Evolutionary conservation across 768 basidiomycete genomes (phyloP).

Genomic region (Leucogyrophana mollusca): DNA sequence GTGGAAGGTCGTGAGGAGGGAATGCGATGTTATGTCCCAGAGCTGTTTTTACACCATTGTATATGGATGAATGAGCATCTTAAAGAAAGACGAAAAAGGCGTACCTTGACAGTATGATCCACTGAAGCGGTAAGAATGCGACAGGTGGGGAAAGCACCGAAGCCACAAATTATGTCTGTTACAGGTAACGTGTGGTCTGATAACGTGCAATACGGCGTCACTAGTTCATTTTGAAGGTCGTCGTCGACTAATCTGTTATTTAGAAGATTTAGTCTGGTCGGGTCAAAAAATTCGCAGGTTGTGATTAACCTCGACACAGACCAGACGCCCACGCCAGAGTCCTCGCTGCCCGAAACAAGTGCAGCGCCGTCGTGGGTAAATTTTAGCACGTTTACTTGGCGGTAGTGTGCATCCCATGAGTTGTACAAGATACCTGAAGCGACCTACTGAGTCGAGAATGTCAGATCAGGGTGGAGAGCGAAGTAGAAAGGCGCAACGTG

Average conservation of each 20-base stretch:
- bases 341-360: conserved; percentile 85
- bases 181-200: conserved; percentile 93
- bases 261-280: too few species aligned
- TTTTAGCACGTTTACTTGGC: conserved; percentile 75
- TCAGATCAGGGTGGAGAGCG: conserved; percentile 9
- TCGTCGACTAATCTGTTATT: conserved; percentile 81
- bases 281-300: too few species aligned
- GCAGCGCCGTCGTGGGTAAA: conserved; percentile 83
- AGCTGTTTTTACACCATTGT: conserved; percentile 46
- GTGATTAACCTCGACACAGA: conserved; percentile 73
- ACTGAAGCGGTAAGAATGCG: conserved; percentile 77
- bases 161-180: conserved; percentile 76
- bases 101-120: conserved; percentile 91
- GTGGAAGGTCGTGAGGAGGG: conserved; percentile 82
- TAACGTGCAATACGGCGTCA: conserved; percentile 74
- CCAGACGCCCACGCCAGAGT: conserved; percentile 89
- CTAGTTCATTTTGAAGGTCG: conserved; percentile 68
- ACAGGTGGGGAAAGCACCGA: conserved; percentile 76
- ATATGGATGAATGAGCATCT: conserved; percentile 9
- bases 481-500: conserved; percentile 34
- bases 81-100: conserved; percentile 10
- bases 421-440: conserved; percentile 92
- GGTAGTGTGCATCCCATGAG: conserved; percentile 95
- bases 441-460: conserved; percentile 48
- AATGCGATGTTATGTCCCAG: conserved; percentile 76